phyloP scores from a whole-genome alignment of 108 stramenopile genomes.

The Fistulifera pelliculosa region DNA sequence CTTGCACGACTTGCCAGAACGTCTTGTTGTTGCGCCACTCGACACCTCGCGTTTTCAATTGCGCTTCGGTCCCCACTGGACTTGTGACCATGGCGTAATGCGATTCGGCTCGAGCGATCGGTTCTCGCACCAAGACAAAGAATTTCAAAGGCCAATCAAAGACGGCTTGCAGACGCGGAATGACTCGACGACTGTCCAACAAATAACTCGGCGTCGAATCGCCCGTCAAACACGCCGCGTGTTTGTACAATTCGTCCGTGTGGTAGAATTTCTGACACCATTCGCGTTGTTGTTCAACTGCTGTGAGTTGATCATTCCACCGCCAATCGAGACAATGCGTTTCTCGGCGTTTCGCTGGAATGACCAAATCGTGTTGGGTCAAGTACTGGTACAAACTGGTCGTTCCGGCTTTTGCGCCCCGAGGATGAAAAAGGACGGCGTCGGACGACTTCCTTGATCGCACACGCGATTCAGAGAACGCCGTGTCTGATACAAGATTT shows the following conservation, averaged over 20 bases:
- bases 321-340: constrained; percentile 97
- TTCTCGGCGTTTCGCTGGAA: constrained; percentile 77
- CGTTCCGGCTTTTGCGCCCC: constrained; percentile 97
- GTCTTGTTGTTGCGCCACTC: constrained; percentile 71
- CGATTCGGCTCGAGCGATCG: constrained; percentile 79
- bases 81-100: constrained; percentile 95
- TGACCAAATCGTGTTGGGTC: constrained; percentile 84
- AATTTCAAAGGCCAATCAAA: constrained; percentile 63
- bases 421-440: constrained; percentile 75
- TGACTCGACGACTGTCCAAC: constrained; percentile 82
- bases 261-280: constrained; percentile 78
- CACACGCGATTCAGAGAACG: constrained; percentile 78
- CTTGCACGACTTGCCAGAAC: constrained; percentile 74
- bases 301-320: constrained; percentile 56
- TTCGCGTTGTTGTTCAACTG: constrained; percentile 25
- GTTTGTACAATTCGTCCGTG: constrained; percentile 40
- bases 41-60: constrained; percentile 62
- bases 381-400: constrained; percentile 92
- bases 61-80: constrained; percentile 66
- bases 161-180: constrained; percentile 71
- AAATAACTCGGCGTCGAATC: constrained; percentile 95
- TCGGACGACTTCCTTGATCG: constrained; percentile 38
- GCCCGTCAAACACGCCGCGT: constrained; percentile 80
- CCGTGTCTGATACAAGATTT: constrained; percentile 83
- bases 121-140: constrained; percentile 91